Base-by-base conservation (phyloP, 2,329 filamentous ascomycete genomes). In the Cladophialophora exuberans region DNA sequence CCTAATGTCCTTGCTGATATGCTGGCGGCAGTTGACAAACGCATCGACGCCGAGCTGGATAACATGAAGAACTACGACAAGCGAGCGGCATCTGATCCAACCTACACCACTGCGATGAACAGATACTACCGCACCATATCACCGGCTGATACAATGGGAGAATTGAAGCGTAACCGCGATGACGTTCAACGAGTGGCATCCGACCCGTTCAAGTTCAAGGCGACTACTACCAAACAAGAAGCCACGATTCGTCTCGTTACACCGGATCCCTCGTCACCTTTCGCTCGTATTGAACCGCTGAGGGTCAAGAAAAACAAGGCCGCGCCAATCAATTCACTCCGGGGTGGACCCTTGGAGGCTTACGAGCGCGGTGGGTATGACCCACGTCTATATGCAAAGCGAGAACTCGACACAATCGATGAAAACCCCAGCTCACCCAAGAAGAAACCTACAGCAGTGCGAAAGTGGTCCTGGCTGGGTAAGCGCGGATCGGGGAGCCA, bases 181-280 rank as follows among this genome's bases (percentile, higher is more conserved):
- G 30, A 56, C 26, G 6, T 0, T 43, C 43, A 4, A 69, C 69
- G 71, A 35, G 73, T 69, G 55, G 58, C 62, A 7, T 62, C 64
- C 13, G 72, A 75, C 47, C 60, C 66, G 36, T 56, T 62, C 20
- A 60, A 54, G 30, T 35, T 28, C 18, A 46, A 48, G 35, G 57
- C 59, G 10, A 53, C 53, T 25, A 33, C 41, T 41, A 23, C 35
- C 57, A 48, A 30, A 17, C 64, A 72, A 47, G 64, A 62, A 9
- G 69, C 73, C 25, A 85, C 82, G 0, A 82, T 86, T 38, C 76
- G 83, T 10, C 71, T 85, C 60, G 82, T 86, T 2, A 75, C 79
- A 23, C 74, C 77, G 7, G 79, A 79, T 30, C 77, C 80, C 3
- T 65, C 76, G 7, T 73, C 70, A 3, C 74, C 73, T 4, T 71